Evolutionary conservation across 2,329 filamentous ascomycete species (phyloP).

Genomic region (Colletotrichum tropicale): DNA sequence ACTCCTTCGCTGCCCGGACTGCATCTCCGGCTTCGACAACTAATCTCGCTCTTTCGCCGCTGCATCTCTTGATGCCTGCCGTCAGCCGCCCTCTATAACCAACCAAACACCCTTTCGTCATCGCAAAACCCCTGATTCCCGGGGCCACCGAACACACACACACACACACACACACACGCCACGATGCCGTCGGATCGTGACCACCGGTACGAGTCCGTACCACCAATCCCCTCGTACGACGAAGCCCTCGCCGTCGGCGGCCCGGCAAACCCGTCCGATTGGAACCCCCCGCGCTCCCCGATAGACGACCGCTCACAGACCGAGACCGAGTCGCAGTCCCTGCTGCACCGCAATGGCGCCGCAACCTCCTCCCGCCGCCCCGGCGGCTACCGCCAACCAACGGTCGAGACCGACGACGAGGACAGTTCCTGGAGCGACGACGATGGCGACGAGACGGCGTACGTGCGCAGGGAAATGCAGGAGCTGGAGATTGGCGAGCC

Average conservation of each 20-base stretch:
- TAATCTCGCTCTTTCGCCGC: neutral
- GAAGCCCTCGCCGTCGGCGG: conserved; percentile 42
- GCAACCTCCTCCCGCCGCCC: conserved; percentile 47
- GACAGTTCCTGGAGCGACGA: conserved; percentile 56
- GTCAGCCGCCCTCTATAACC: neutral
- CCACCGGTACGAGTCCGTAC: conserved; percentile 42
- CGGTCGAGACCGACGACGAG: conserved; percentile 79
- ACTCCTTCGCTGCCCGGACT: neutral
- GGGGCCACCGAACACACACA: neutral
- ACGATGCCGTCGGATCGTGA: conserved; percentile 20
- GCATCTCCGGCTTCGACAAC: neutral
- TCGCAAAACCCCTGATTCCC: neutral
- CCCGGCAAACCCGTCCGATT: conserved; percentile 32
- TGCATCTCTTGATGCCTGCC: neutral
- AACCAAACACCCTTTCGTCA: neutral
- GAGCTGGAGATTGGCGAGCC: conserved; percentile 87
- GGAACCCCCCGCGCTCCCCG: conserved; percentile 33
- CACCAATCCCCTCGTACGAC: conserved; percentile 43
- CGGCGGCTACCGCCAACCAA: conserved; percentile 76
- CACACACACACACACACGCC: neutral
- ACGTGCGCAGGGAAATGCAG: conserved; percentile 81
- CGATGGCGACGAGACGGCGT: conserved; percentile 60
- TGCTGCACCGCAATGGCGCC: conserved; percentile 58
- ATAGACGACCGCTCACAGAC: conserved; percentile 66
- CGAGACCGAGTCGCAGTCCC: conserved; percentile 78